Evolutionary conservation across 139 green algal species (phyloP).

Genomic region (Chlorella sp.): DNA sequence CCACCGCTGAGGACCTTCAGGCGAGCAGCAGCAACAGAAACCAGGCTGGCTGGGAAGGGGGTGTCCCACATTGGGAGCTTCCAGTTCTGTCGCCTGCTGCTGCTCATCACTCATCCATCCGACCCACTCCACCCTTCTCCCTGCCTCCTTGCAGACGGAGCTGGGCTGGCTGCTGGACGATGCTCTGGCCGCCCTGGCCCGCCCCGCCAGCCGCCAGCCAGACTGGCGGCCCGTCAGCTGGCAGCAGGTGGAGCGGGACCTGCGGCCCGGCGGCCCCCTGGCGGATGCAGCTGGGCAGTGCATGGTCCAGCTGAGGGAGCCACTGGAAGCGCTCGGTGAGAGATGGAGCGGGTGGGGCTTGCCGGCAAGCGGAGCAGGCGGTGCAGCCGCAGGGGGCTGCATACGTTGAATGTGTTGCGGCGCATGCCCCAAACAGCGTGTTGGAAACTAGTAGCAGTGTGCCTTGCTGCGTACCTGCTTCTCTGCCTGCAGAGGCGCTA

Average conservation of each 20-base stretch:
- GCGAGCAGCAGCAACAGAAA: not conserved
- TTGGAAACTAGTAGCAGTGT: no score
- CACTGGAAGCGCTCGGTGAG: conserved; percentile 39
- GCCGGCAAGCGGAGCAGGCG: no score
- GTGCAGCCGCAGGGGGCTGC: no score
- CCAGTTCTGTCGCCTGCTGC: not conserved
- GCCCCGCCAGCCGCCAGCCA: conserved; percentile 2
- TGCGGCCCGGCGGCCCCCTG: not conserved
- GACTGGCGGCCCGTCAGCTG: conserved; percentile 43
- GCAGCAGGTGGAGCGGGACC: conserved; percentile 45
- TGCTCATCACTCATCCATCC: no score
- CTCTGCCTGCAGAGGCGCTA: conserved; percentile 36
- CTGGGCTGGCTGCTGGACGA: conserved; percentile 81
- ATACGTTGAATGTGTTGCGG: not conserved
- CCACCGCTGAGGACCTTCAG: conserved; percentile 31
- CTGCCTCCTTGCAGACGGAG: conserved; percentile 52
- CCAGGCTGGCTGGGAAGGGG: not conserved
- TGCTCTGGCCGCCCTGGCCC: conserved; percentile 37
- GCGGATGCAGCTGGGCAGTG: conserved; percentile 9
- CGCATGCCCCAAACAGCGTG: not conserved
- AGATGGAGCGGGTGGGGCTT: no score
- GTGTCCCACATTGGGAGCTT: not conserved
- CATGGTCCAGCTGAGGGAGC: conserved; percentile 53
- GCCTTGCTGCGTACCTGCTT: not conserved
- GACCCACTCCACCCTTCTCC: no score